phyloP scores from a whole-genome alignment of 257 asterid species.

The Apocynum venetum region DNA sequence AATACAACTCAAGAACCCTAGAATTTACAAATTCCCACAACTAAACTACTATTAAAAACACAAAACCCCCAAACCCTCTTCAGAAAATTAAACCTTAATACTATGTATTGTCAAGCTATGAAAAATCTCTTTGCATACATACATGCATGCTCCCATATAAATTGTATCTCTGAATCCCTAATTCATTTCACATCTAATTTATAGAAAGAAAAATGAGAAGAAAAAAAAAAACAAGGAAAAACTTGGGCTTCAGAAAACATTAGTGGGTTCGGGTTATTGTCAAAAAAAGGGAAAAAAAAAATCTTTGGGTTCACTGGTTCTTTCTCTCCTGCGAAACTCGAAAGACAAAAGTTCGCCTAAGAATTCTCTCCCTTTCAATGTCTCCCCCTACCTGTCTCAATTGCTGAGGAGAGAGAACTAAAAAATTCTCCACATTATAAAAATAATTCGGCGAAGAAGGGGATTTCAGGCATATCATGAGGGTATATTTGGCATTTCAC shows the following conservation, averaged over 20 bases:
- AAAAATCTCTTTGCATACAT: not conserved
- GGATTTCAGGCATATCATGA: not conserved
- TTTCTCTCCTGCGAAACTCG: not conserved
- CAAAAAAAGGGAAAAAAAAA: not conserved
- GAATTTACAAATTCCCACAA: slow-evolving; percentile 1
- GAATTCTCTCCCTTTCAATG: slow-evolving; percentile 5
- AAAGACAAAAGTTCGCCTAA: slow-evolving; percentile 4
- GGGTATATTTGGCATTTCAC: not conserved
- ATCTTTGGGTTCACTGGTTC: not conserved
- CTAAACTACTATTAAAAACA: slow-evolving; percentile 11
- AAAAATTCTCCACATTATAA: not conserved
- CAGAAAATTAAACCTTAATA: not conserved
- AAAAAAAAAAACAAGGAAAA: not conserved
- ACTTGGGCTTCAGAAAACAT: not conserved
- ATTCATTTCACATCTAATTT: not conserved
- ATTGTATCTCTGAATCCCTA: slow-evolving; percentile 3
- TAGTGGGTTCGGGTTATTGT: not conserved
- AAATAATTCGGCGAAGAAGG: not conserved
- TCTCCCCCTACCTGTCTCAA: not conserved
- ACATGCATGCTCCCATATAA: slow-evolving; percentile 1
- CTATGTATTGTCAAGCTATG: not conserved
- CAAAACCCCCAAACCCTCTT: slow-evolving; percentile 4
- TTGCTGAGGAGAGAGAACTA: not conserved
- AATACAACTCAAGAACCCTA: slow-evolving; percentile 10
- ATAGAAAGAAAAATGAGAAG: not conserved